These are phyloP conservation scores for Hanseniaspora gamundiae DNA, from an alignment of 1,139 yeast species.

Conservation along the genomic window DNA sequence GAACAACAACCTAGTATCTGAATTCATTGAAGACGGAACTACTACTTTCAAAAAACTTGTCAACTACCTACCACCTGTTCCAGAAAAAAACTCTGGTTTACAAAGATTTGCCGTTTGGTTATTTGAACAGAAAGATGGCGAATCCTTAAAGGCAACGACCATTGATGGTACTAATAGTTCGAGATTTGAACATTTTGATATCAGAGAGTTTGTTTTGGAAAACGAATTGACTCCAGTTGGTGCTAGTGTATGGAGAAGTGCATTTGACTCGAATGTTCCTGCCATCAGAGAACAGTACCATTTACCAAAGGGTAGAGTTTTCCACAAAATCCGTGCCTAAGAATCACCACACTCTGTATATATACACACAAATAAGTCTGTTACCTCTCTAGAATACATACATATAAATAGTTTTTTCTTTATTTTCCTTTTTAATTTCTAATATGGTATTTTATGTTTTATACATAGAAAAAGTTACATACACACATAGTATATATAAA, in stretches of 20 bases:
- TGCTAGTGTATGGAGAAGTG: slow-evolving; percentile 85
- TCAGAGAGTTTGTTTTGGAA: slow-evolving; percentile 49
- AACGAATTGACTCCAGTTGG: slow-evolving; percentile 64
- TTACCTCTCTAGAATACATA: too few relatives aligned
- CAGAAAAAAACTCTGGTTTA: slow-evolving; percentile 73
- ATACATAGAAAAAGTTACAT: too few relatives aligned
- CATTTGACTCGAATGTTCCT: slow-evolving; percentile 67
- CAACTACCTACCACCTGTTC: slow-evolving; percentile 72
- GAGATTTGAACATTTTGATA: slow-evolving; percentile 44
- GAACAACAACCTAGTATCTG: slow-evolving; percentile 39
- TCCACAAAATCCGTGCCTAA: slow-evolving; percentile 38
- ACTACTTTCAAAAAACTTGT: slow-evolving; percentile 32
- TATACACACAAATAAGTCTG: too few relatives aligned
- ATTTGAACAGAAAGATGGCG: slow-evolving; percentile 45
- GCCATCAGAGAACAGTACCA: slow-evolving; percentile 60
- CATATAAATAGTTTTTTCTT: too few relatives aligned
- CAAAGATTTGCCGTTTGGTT: slow-evolving; percentile 91
- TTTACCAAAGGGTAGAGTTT: slow-evolving; percentile 63
- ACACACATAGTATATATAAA: too few relatives aligned
- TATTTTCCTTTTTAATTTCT: too few relatives aligned
- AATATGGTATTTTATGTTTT: too few relatives aligned
- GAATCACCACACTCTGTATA: too few relatives aligned
- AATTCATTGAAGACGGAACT: slow-evolving; percentile 24
- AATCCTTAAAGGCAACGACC: too few relatives aligned
- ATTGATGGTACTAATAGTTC: too few relatives aligned